A percentile compares a stretch with the other conserved stretches of the same genome.
These are phyloP conservation scores for Niveomyces coronatus DNA, from an alignment of 2,329 filamentous ascomycete species.

Conservation along the genomic window DNA sequence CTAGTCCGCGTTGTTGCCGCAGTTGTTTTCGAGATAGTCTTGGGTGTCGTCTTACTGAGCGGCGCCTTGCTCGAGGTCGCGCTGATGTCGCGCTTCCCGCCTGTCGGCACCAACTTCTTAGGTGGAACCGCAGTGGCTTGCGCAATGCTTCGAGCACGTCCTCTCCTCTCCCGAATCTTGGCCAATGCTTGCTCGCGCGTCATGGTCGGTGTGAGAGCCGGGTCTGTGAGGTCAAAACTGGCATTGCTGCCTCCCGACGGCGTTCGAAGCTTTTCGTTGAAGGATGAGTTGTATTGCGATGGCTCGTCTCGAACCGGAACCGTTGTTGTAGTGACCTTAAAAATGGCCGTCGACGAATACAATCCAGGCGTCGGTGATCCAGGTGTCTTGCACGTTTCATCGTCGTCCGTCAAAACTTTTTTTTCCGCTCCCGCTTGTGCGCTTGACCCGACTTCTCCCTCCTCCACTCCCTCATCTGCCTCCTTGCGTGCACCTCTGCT, in stretches of 20 bases:
- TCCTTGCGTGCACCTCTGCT: no score
- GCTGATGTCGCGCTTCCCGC: constrained; percentile 36
- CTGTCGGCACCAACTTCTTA: constrained; percentile 41
- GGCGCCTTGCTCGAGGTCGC: constrained; percentile 29
- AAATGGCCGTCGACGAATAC: constrained; percentile 31
- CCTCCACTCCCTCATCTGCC: no score
- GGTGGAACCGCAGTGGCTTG: constrained; percentile 43
- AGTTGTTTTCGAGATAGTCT: constrained; percentile 1
- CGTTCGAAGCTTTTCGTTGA: constrained; percentile 35
- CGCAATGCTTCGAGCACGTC: constrained; percentile 58
- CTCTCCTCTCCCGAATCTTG: constrained; percentile 62
- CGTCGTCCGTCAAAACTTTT: constrained; percentile 6
- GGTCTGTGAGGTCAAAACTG: constrained; percentile 44
- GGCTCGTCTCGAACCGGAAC: constrained; percentile 41
- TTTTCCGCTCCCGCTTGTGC: no score
- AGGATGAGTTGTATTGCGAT: constrained; percentile 26
- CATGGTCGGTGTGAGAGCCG: constrained; percentile 54
- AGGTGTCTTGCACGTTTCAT: constrained; percentile 11
- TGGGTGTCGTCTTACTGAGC: constrained; percentile 5
- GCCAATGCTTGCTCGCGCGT: constrained; percentile 65
- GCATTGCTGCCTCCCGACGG: constrained; percentile 29
- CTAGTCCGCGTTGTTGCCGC: constrained; percentile 2
- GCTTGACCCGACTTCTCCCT: no score
- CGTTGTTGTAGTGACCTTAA: constrained; percentile 39
- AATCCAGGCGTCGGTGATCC: constrained; percentile 29